Evolutionary conservation across 345 rosid species (phyloP).

Genomic region (Lagerstroemia speciosa): DNA sequence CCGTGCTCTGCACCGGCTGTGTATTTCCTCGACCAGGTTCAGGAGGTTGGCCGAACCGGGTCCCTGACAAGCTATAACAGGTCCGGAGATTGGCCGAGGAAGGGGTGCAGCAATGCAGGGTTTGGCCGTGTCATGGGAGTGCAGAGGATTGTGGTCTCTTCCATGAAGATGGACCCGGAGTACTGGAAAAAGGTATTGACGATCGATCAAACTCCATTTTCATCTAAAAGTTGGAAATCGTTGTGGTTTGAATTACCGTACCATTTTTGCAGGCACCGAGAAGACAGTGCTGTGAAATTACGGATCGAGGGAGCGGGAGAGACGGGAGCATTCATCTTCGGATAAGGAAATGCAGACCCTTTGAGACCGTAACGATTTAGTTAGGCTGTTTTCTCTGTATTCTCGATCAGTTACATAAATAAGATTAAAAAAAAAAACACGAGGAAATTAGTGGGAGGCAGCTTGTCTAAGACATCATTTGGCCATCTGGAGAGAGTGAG

Average conservation of each 20-base stretch:
- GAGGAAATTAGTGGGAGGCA: too few species aligned
- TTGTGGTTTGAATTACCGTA: neutral
- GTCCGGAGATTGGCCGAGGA: conserved; percentile 11
- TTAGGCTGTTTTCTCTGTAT: neutral
- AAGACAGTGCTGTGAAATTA: conserved; percentile 56
- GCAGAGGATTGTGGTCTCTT: conserved; percentile 36
- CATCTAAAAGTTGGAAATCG: neutral
- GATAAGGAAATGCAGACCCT: conserved; percentile 56
- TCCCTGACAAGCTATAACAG: conserved; percentile 41
- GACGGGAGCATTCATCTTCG: conserved; percentile 33
- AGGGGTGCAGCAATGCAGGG: conserved; percentile 28
- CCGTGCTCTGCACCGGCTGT: conserved; percentile 45
- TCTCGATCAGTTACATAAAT: neutral
- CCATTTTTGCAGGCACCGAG: conserved; percentile 36
- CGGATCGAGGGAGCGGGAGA: conserved; percentile 25
- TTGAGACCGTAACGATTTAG: conserved; percentile 26
- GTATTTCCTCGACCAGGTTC: conserved; percentile 45
- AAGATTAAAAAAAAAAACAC: neutral
- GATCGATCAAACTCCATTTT: too few species aligned
- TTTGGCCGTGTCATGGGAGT: conserved; percentile 26
- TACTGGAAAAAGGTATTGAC: conserved; percentile 59
- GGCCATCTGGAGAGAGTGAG: too few species aligned
- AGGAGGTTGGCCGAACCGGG: conserved; percentile 36
- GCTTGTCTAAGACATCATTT: too few species aligned
- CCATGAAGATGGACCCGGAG: conserved; percentile 47